Conservation (phyloP, 2,329 filamentous ascomycete genomes). For the Daldinia eschscholtzii region DNA sequence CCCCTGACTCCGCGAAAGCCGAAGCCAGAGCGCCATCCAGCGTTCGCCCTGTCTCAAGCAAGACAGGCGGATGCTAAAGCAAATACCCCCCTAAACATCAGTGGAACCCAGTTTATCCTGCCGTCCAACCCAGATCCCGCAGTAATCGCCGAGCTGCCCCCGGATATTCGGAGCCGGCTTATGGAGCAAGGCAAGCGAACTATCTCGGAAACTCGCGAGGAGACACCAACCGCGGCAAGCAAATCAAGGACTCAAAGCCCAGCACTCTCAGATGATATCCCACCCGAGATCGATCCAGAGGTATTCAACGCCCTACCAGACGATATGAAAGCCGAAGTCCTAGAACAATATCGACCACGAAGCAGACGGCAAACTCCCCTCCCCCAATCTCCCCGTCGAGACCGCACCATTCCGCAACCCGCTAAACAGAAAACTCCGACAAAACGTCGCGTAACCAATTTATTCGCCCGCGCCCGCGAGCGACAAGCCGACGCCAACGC, state of each 20-base stretch:
- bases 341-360: constrained; percentile 74
- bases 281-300: constrained; percentile 86
- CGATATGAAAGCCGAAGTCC: constrained; percentile 85
- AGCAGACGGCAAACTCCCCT: constrained; percentile 55
- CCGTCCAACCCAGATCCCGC: constrained; percentile 84
- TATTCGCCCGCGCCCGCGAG: constrained; percentile 62
- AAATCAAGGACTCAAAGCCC: constrained; percentile 59
- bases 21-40: constrained; percentile 63
- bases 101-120: constrained; percentile 92
- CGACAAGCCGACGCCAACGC: constrained; percentile 67
- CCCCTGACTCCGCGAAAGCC: constrained; percentile 66
- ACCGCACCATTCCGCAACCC: constrained; percentile 62
- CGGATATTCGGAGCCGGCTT: constrained; percentile 83
- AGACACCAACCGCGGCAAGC: constrained; percentile 46
- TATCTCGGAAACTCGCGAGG: constrained; percentile 47
- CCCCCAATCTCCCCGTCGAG: constrained; percentile 69
- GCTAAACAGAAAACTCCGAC: constrained; percentile 72
- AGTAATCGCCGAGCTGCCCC: constrained; percentile 86
- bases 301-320: constrained; percentile 86
- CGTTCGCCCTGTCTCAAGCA: constrained; percentile 64
- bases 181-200: constrained; percentile 66
- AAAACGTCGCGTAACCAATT: constrained; percentile 68
- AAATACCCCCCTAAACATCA: constrained; percentile 78
- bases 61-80: constrained; percentile 66
- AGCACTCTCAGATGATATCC: constrained; percentile 57